Evolutionary conservation across 148 eudicot genomes (phyloP), one percentile per base, ranked within the genome.

Genomic region (Talinum fruticosum): DNA sequence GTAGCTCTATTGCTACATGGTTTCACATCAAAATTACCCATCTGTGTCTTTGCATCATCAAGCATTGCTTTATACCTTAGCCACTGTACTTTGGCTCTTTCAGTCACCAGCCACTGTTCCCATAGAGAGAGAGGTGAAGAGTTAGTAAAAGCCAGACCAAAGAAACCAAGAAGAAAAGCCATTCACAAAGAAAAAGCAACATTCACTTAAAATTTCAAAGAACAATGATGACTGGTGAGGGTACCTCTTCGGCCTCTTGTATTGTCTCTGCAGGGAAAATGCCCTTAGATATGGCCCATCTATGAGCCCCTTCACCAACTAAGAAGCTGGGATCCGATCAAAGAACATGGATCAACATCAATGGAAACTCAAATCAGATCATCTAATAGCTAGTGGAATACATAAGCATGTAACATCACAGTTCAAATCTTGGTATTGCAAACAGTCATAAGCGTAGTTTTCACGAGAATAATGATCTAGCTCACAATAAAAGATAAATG

Each of bases 261-360:
- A 83, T 57, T 37, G 87, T 82, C 45, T 71, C 87, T 32, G 85
- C 87, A 29, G 85, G 57, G 71, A 67, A 69, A 77, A 96, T 72
- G 61, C 89, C 96, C 81, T 88, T 96, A 47, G 92, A 85, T 51
- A 82, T 81, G 16, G 95, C 98, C 99, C 99, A 96, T 76, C 34
- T 41, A 29, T 82, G 88, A 65, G 97, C 99, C 74, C 98, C 98
- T 82, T 91, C 96, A 59, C 97, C 98, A 77, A 87, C 99, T 83
- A 96, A 87, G 83, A 96, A 93, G 81, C 98, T 95, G 85, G 66
- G 71, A 72, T 69, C 65, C 57, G 19, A 79, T 61, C 62, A 71
- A 72, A 66, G 14, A 69, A 54, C 69, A n/a, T 29, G 68, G 24
- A 45, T 57, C 62, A 53, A 66, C 67, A 35, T 16, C n/a, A 29